phyloP scores from a whole-genome alignment of 2,329 filamentous ascomycete species.

The Diaporthe sp. region DNA sequence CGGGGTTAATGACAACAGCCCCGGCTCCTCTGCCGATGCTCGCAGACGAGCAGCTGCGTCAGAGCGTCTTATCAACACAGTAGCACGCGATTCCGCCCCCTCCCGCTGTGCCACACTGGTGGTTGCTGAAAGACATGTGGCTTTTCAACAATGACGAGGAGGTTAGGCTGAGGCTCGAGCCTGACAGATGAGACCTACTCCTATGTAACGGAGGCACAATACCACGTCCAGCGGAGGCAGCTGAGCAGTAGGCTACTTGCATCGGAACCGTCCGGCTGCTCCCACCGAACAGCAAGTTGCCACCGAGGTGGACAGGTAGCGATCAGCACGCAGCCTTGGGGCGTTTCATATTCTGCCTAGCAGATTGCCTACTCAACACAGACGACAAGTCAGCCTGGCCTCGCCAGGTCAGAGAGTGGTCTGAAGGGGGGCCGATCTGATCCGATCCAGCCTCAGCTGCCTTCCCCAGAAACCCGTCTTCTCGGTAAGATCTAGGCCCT shows the following conservation, averaged over 20 bases:
- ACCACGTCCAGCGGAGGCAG: neutral
- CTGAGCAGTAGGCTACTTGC: neutral
- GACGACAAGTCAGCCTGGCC: conserved; percentile 3
- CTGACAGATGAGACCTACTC: neutral
- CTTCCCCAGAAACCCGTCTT: conserved; percentile 13
- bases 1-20: conserved; percentile 9
- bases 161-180: conserved; percentile 4
- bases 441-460: conserved; percentile 5
- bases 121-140: neutral
- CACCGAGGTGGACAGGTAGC: conserved; percentile 13
- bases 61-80: conserved; percentile 3
- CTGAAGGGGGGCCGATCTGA: neutral
- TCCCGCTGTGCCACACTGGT: neutral
- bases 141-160: neutral
- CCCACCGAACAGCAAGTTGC: conserved; percentile 3
- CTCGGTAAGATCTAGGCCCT: conserved; percentile 29
- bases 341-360: conserved; percentile 29
- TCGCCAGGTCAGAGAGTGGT: conserved; percentile 11
- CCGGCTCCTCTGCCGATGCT: conserved; percentile 32
- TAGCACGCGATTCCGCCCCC: conserved; percentile 2
- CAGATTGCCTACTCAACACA: neutral
- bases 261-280: neutral
- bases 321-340: neutral
- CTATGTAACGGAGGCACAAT: neutral
- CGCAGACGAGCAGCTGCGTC: conserved; percentile 19